Evolutionary conservation across 2,329 filamentous ascomycete genomes (phyloP).

Genomic region (Tolypocladium sp.): DNA sequence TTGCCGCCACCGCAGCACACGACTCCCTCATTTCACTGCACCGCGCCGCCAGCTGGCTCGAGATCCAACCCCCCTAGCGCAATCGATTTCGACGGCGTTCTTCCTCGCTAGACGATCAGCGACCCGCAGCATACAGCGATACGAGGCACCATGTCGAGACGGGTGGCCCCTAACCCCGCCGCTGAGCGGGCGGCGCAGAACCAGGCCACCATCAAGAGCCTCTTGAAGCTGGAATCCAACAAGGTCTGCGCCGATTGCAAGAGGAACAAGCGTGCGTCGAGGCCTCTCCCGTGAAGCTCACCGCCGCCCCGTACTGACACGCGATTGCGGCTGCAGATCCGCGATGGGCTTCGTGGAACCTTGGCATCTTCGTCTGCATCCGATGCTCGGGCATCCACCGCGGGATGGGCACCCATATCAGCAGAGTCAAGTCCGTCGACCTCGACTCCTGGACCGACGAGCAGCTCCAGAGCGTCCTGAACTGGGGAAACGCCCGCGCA

Average conservation of each 20-base stretch:
- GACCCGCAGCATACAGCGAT: not conserved
- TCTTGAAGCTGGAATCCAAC: constrained; percentile 90
- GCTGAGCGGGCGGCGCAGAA: constrained; percentile 90
- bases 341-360: constrained; percentile 98
- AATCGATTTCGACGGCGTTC: not conserved
- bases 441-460: constrained; percentile 98
- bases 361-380: constrained; percentile 96
- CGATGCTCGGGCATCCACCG: constrained; percentile 97
- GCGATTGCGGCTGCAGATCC: constrained; percentile 52
- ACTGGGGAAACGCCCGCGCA: constrained; percentile 91
- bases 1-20: not conserved
- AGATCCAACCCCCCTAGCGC: not conserved
- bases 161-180: constrained; percentile 59
- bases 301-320: not conserved
- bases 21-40: not conserved
- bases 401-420: constrained; percentile 98
- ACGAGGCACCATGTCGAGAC: constrained; percentile 59
- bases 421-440: constrained; percentile 94
- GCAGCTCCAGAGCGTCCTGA: constrained; percentile 85
- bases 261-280: constrained; percentile 80
- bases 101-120: not conserved
- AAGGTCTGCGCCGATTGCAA: constrained; percentile 99
- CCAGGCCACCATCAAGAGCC: constrained; percentile 83
- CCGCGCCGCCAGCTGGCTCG: not conserved
- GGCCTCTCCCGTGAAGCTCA: not conserved